Evolutionary conservation across 176 grass and related monocot genomes (phyloP).

Genomic region (Alloteropsis semialata): DNA sequence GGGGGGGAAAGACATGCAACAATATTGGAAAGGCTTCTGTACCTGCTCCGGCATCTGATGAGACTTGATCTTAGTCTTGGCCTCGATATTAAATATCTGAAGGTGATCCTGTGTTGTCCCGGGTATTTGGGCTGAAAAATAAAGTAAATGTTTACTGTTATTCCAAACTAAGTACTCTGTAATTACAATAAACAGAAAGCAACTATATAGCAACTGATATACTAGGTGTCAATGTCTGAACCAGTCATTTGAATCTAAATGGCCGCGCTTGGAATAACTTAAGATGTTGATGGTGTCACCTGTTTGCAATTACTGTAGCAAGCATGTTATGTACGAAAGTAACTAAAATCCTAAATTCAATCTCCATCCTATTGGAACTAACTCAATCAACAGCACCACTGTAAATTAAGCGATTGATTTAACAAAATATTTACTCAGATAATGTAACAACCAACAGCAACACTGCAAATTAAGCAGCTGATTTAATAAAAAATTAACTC

Average conservation of each 20-base stretch:
- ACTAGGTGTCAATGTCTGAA: neutral
- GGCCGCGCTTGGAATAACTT: neutral
- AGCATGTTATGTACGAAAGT: neutral
- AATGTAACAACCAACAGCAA: no score
- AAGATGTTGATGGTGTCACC: neutral
- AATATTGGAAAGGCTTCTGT: neutral
- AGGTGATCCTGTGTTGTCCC: no score
- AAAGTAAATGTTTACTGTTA: neutral
- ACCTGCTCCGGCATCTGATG: no score
- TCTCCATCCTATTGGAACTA: neutral
- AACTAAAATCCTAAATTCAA: neutral
- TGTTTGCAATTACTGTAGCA: neutral
- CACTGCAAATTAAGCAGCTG: no score
- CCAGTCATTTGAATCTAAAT: neutral
- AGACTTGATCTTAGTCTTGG: no score
- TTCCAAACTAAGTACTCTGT: neutral
- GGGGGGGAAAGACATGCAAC: neutral
- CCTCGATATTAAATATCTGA: no score
- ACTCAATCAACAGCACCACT: neutral
- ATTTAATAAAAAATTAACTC: no score
- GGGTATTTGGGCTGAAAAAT: constrained; percentile 84
- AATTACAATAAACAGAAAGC: no score
- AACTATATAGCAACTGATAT: no score
- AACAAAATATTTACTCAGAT: neutral
- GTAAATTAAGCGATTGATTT: neutral